phyloP scores from a whole-genome alignment of 352 stramenopile species.

The Pythium pyrilobum region DNA sequence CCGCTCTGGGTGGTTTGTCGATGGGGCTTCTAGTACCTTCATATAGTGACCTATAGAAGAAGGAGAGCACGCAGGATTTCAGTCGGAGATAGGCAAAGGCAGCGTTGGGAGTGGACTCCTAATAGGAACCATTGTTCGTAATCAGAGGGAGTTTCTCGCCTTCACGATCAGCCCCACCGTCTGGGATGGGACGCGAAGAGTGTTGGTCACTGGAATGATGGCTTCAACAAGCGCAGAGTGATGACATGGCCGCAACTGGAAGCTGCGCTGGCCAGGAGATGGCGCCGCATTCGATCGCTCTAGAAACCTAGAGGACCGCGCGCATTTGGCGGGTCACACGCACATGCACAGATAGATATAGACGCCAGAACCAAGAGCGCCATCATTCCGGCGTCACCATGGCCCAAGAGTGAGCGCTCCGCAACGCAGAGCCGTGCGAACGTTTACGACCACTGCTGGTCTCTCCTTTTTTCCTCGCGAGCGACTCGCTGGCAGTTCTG shows the following conservation, averaged over 20 bases:
- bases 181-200: slow-evolving; percentile 14
- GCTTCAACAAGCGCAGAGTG: slow-evolving; percentile 6
- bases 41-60: neutral
- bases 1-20: neutral
- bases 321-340: too few relatives aligned
- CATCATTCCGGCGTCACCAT: neutral
- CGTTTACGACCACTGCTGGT: too few relatives aligned
- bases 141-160: slow-evolving; percentile 16
- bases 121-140: slow-evolving; percentile 8
- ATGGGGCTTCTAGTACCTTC: neutral
- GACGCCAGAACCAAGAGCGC: neutral
- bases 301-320: neutral
- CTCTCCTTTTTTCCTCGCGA: too few relatives aligned
- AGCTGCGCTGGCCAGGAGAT: neutral
- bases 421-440: too few relatives aligned
- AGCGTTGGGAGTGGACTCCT: neutral
- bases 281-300: slow-evolving; percentile 3
- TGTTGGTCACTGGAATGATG: slow-evolving; percentile 17
- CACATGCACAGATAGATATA: neutral
- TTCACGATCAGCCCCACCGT: slow-evolving; percentile 7
- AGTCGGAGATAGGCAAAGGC: neutral
- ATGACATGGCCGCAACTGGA: slow-evolving; percentile 4
- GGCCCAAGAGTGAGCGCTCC: too few relatives aligned
- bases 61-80: neutral
- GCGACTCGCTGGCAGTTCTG: too few relatives aligned